Conservation (phyloP, 208 protist species). For the Paratrypanosoma confusum region DNA sequence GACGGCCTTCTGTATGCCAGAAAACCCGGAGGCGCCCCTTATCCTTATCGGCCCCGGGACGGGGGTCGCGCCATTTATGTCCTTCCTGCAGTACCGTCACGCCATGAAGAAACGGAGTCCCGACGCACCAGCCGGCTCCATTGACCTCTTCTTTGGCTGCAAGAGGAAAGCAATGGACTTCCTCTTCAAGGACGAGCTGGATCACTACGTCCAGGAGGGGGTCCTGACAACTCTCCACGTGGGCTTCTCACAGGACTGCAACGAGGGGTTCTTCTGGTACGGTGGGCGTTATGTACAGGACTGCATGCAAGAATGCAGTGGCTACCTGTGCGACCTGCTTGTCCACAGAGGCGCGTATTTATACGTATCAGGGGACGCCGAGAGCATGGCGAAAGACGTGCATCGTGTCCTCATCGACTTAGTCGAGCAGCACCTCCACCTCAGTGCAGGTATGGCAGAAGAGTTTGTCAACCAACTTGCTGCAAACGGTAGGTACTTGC, state of each 20-base stretch:
- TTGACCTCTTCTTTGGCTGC: slow-evolving; percentile 88
- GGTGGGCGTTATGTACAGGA: slow-evolving; percentile 85
- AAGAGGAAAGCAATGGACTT: slow-evolving; percentile 60
- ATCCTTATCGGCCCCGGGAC: slow-evolving; percentile 95
- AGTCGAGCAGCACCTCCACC: slow-evolving; percentile 29
- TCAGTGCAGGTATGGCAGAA: slow-evolving; percentile 29
- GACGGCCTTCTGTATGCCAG: slow-evolving; percentile 65
- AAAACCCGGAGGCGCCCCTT: slow-evolving; percentile 56
- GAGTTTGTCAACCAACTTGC: slow-evolving; percentile 45
- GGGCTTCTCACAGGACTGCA: slow-evolving; percentile 74
- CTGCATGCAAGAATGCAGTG: slow-evolving; percentile 37
- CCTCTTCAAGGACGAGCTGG: slow-evolving; percentile 73
- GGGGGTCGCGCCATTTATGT: slow-evolving; percentile 91
- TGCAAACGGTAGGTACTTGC: slow-evolving; percentile 57
- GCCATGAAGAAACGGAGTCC: slow-evolving; percentile 61
- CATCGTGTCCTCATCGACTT: slow-evolving; percentile 49
- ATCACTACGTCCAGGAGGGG: slow-evolving; percentile 43
- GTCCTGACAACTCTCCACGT: slow-evolving; percentile 58
- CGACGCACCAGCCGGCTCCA: slow-evolving; percentile 40
- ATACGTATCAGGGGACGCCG: slow-evolving; percentile 88
- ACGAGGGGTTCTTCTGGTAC: slow-evolving; percentile 60
- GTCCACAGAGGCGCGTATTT: slow-evolving; percentile 51
- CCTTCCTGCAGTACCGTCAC: slow-evolving; percentile 87
- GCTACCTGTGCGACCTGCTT: slow-evolving; percentile 69
- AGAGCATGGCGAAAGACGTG: slow-evolving; percentile 87